These are phyloP conservation scores for Hygrophoropsis aurantiaca DNA, from an alignment of 768 basidiomycete genomes.

Conservation along the genomic window DNA sequence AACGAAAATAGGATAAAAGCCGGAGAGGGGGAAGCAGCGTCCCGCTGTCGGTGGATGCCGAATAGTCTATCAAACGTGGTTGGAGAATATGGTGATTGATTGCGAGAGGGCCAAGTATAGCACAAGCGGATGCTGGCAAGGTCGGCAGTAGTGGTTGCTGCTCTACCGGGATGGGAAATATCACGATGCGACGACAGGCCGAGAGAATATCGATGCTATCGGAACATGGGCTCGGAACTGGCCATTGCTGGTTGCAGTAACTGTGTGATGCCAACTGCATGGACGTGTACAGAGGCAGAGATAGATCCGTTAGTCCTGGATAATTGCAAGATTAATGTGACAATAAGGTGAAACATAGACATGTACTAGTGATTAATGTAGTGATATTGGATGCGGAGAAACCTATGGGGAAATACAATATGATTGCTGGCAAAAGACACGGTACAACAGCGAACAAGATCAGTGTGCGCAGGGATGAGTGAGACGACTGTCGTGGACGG, in stretches of 20 bases:
- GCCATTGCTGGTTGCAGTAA: background rate
- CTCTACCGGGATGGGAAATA: background rate
- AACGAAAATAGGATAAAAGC: slow-evolving; percentile 6
- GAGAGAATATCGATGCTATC: slow-evolving; percentile 1
- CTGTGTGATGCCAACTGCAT: too few species aligned
- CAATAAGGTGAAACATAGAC: too few species aligned
- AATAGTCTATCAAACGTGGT: slow-evolving; percentile 8
- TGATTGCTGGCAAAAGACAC: too few species aligned
- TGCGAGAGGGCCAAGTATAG: background rate
- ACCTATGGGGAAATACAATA: too few species aligned
- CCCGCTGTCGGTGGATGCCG: slow-evolving; percentile 1
- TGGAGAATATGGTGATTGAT: background rate
- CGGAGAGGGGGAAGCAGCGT: slow-evolving; percentile 1
- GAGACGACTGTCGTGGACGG: too few species aligned
- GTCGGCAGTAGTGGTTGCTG: background rate
- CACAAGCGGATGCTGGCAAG: background rate
- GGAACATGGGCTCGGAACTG: slow-evolving; percentile 5
- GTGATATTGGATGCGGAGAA: too few species aligned
- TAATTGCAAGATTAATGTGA: too few species aligned
- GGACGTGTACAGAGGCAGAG: too few species aligned
- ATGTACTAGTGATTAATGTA: too few species aligned
- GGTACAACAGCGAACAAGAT: too few species aligned
- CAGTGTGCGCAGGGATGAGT: too few species aligned
- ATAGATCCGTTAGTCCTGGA: too few species aligned
- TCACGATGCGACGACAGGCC: background rate